These are phyloP conservation scores for Phaeoacremonium minimum DNA, from an alignment of 2,329 filamentous ascomycete genomes.

Conservation along the genomic window DNA sequence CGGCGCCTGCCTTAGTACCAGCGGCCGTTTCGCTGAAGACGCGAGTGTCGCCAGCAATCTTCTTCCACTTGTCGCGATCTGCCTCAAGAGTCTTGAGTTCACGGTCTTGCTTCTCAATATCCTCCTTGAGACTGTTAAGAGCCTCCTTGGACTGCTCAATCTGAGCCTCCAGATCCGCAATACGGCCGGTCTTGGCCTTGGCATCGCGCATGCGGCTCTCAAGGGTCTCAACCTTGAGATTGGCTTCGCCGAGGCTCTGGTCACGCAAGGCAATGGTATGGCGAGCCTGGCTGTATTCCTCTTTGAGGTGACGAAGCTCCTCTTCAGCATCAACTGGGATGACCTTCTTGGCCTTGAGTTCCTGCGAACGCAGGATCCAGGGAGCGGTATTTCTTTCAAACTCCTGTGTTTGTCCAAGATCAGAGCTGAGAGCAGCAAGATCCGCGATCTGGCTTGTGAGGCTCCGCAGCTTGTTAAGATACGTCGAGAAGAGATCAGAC, in stretches of 20 bases:
- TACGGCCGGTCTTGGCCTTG: constrained; percentile 68
- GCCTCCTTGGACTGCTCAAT: constrained; percentile 49
- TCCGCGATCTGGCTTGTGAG: constrained; percentile 64
- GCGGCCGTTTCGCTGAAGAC: constrained; percentile 47
- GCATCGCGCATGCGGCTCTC: constrained; percentile 84
- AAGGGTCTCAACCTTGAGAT: constrained; percentile 90
- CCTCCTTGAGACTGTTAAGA: constrained; percentile 52
- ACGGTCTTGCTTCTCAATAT: constrained; percentile 63
- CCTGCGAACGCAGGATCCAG: constrained; percentile 78
- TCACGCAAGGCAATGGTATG: constrained; percentile 69
- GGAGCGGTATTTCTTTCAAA: constrained; percentile 74
- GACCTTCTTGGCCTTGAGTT: constrained; percentile 77
- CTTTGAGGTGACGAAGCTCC: constrained; percentile 74
- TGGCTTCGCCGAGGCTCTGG: constrained; percentile 77
- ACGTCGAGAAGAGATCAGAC: constrained; percentile 65
- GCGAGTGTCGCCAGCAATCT: constrained; percentile 59
- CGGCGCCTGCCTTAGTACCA: constrained; percentile 50
- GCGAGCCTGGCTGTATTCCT: constrained; percentile 74
- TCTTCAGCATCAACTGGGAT: constrained; percentile 80
- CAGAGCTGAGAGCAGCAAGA: constrained; percentile 64
- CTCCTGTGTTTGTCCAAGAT: constrained; percentile 69
- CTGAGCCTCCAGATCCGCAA: constrained; percentile 59
- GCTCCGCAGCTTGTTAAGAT: constrained; percentile 62
- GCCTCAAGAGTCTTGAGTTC: constrained; percentile 61
- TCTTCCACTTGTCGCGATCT: constrained; percentile 68